Evolutionary conservation across 371 early-diverging fungal genomes (phyloP), one percentile per base, ranked within the genome.

Genomic region (Mortierella sp.): DNA sequence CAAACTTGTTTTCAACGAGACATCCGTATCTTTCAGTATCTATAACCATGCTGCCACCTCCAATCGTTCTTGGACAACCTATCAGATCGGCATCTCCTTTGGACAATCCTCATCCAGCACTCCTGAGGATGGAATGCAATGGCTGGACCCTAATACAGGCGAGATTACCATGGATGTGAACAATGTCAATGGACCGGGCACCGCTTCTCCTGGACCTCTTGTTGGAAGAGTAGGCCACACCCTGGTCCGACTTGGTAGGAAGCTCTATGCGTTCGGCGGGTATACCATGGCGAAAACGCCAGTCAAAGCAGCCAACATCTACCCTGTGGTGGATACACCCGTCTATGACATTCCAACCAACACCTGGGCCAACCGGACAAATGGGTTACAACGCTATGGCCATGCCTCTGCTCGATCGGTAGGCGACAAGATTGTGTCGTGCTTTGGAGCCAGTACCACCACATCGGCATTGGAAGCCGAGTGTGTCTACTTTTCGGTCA

Each of bases 221-320:
- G 17, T 19, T 6, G 49, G 45, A 3, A 43, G 74, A 12, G 9
- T 16, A 1, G 62, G 62, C 3, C 77, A 68, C 10, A 50, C 43
- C 19, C 28, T 68, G 17, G 69, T 67, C 17, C 69, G 69, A 45
- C 37, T 54, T 29, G 40, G 46, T 19, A 65, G 53, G 52, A 68
- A 52, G 7, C 57, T 68, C 6, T 69, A 60, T 57, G 40, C 45
- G 4, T 48, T 61, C 45, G 77, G 77, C n/a, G 77, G 77, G 4
- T 28, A 37, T 12, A n/a, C 13, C 19, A 3, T 24, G 50, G n/a
- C 29, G 2, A 16, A 5, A 17, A 28, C 31, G 12, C 21, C 46
- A 2, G 2, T 17, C 9, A 19, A 8, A 16, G 21, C 31, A 16
- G 12, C 31, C 25, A 22, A 3, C 9, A 16, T 16, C n/a, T 13